Evolutionary conservation across 169 alveolate genomes (phyloP).

Genomic region (Plasmodium gonderi): DNA sequence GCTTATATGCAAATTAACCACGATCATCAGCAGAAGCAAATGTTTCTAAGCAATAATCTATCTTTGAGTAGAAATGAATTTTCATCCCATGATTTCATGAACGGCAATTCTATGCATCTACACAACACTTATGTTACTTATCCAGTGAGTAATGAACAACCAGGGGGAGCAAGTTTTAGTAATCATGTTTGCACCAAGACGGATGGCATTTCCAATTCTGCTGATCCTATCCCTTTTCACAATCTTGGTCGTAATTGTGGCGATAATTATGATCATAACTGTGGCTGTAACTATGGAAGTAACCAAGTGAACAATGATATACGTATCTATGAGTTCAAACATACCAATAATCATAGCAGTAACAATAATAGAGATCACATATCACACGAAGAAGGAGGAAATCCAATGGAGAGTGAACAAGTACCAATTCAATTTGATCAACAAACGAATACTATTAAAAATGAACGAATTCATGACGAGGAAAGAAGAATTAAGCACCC

Average conservation of each 20-base stretch:
- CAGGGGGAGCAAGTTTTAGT: background rate
- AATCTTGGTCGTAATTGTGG: no score
- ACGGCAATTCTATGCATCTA: background rate
- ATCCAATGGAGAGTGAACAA: background rate
- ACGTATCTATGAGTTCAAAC: no score
- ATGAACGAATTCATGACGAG: background rate
- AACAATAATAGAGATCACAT: no score
- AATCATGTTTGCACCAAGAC: background rate
- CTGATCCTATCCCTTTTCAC: no score
- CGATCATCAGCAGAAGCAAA: background rate
- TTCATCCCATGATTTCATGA: background rate
- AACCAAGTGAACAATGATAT: no score
- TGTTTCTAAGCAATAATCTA: background rate
- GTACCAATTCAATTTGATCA: background rate
- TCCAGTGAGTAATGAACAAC: background rate
- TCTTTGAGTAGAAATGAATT: background rate
- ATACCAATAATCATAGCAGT: no score
- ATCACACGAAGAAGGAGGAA: no score
- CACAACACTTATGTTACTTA: background rate
- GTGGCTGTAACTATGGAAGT: no score
- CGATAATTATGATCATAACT: no score
- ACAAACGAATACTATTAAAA: background rate
- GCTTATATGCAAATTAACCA: background rate
- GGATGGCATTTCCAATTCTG: no score
- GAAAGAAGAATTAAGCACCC: background rate